Base-by-base conservation (phyloP, 768 basidiomycete species). In the Suillus occidentalis region DNA sequence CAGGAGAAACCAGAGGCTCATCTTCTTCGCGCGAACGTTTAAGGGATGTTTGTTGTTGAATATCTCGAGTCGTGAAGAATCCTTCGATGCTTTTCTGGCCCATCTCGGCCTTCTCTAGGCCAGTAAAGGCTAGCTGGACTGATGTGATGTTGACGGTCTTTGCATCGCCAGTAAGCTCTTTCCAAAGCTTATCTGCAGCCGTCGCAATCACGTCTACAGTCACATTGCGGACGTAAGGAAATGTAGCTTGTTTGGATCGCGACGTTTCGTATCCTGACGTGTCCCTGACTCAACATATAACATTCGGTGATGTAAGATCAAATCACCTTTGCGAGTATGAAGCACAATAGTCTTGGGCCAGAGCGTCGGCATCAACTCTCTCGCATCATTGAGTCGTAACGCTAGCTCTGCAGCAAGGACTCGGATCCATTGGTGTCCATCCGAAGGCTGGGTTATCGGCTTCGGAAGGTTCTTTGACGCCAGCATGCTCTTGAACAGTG, bases 311-410 rank as follows among this genome's bases (percentile, higher is more conserved):
- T 10, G 7, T 20, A 53, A 53, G 34, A 57, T 37, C 47, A 28
- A 43, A 64, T 72, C 65, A 85, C 94, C 90, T 81, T 89, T 88
- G 36, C 91, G 82, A 36, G 87, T 84, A 68, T 89, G 87, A 39
- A 99, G 77, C 20, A 91, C 94, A 53, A 99, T 81, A 0, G 92
- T 91, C 77, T 94, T 99, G 0, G 97, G 97, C 97, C 97, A 97
- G 9, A 94, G 71, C 50, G 89, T 89, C 0, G 91, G 88, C 16
- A 85, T 84, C 1, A 79, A 77, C 65, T 90, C 84, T 3, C 97
- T 81, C 1, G 92, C 92, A 64, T 98, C 94, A 40, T 86, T 88
- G 40, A 99, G 81, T 57, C 97, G 83, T 10, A 96, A 81, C 7
- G 92, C 88, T 22, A 99, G 83, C 71, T 99, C 97, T 16, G 95